Conservation (phyloP, 768 basidiomycete genomes). For the Leccinum barrowsii region DNA sequence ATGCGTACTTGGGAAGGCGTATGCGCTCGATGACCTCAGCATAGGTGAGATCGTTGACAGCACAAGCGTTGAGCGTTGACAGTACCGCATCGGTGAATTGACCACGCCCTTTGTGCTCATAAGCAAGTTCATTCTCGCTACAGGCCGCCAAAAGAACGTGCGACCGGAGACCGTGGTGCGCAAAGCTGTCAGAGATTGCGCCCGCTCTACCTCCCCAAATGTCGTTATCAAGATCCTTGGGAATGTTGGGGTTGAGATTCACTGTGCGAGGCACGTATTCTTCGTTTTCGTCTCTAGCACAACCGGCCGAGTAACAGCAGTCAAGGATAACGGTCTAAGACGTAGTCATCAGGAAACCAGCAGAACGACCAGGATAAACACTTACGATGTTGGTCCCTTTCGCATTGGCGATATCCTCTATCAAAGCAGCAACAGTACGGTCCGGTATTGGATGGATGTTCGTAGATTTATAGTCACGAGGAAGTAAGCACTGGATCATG, state of each 20-base stretch:
- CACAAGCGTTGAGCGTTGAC: slow-evolving; percentile 1
- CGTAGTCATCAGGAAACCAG: background rate
- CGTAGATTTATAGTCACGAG: slow-evolving; percentile 30
- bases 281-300: slow-evolving; percentile 24
- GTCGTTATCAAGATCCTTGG: slow-evolving; percentile 22
- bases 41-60: slow-evolving; percentile 23
- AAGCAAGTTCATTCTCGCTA: slow-evolving; percentile 33
- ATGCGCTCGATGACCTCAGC: slow-evolving; percentile 20
- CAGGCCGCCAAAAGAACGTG: slow-evolving; percentile 45
- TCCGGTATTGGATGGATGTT: slow-evolving; percentile 39
- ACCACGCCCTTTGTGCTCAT: slow-evolving; percentile 20
- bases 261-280: slow-evolving; percentile 7
- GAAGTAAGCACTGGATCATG: slow-evolving; percentile 28
- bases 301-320: slow-evolving; percentile 42
- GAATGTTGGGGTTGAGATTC: slow-evolving; percentile 1
- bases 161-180: slow-evolving; percentile 30
- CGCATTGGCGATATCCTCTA: slow-evolving; percentile 35
- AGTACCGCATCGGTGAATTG: slow-evolving; percentile 27
- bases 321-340: slow-evolving; percentile 44
- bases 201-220: slow-evolving; percentile 20
- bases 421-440: slow-evolving; percentile 36
- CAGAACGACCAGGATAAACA: background rate
- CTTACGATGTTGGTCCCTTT: slow-evolving; percentile 46
- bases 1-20: slow-evolving; percentile 7
- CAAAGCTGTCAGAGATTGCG: slow-evolving; percentile 17